Evolutionary conservation across 1,284 basidiomycete genomes (phyloP), one percentile per base, ranked within the genome.

Genomic region (Mixia osmundae): DNA sequence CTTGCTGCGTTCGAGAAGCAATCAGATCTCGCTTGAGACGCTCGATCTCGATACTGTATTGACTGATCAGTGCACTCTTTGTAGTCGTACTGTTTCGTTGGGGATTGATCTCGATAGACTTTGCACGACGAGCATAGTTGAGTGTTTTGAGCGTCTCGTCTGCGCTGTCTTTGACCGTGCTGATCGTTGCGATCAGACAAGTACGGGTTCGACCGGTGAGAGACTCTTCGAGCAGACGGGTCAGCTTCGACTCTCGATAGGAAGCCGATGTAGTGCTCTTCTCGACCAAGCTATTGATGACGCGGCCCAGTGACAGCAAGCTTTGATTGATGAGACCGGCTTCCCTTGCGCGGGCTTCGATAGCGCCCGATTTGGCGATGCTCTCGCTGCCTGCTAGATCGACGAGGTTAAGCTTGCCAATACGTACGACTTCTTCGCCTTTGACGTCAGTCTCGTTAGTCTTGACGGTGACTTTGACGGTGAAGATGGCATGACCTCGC

Each of bases 241-340:
- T 97, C 38, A 99, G 73, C 54, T 97, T 97, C 12, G 66, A 67
- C 42, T 68, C 66, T 40, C 85, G 71, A 56, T 97, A 99, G 3
- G 91, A 91, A 33, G 95, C 74, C 57, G 97, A 85, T 21, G 39
- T 23, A 14, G 26, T 40, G 12, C 76, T 75, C 51, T 73, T 77
- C 49, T 95, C 89, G 34, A 95, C 89, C 25, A 99, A 67, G 6
- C 82, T 83, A 47, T 89, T 95, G 54, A 99, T 97, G 31, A 99
- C 91, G 29, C 91, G 65, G 1, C 91, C 91, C 10, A 99, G 71
- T 15, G 91, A 94, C 5, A 99, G 63, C 25, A 99, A 63, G 53
- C 82, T 91, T 58, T 95, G 83, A 53, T 99, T 99, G 58, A 99
- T 99, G 77, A 91, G 91, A 6, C 91, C 91, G 2, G 91, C 91